phyloP scores from a whole-genome alignment of 1,284 basidiomycete genomes.

The Ustilago vetiveriae region DNA sequence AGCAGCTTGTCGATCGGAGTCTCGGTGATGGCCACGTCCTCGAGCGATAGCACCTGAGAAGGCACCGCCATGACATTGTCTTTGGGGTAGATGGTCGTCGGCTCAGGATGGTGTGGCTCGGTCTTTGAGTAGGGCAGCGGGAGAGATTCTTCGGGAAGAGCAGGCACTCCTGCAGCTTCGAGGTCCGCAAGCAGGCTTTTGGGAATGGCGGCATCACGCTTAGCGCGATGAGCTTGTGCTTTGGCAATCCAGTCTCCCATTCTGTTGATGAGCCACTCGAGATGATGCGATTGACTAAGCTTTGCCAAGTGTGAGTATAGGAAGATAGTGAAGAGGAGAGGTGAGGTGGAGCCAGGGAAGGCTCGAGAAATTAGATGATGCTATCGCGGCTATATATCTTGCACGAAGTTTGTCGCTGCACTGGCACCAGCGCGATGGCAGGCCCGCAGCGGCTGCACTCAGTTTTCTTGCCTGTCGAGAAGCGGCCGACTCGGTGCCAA shows the following conservation, averaged over 20 bases:
- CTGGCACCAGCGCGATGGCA: neutral
- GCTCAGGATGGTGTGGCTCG: conserved; percentile 25
- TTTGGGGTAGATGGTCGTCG: conserved; percentile 29
- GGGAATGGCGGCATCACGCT: conserved; percentile 39
- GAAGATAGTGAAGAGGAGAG: neutral
- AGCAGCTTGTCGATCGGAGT: conserved; percentile 34
- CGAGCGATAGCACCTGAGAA: conserved; percentile 23
- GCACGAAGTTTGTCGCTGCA: neutral
- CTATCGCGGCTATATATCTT: conserved; percentile 14
- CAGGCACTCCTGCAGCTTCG: conserved; percentile 7
- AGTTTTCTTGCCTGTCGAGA: too few relatives aligned
- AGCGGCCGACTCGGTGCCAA: too few relatives aligned
- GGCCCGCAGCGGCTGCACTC: too few relatives aligned
- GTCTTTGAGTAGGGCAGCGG: conserved; percentile 27
- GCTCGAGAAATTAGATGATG: neutral
- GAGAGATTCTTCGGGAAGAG: conserved; percentile 30
- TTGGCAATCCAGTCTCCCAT: conserved; percentile 39
- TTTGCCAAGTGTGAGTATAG: neutral
- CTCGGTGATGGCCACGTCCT: conserved; percentile 43
- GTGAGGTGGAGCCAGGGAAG: neutral
- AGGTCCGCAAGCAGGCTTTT: conserved; percentile 23
- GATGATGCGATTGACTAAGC: neutral
- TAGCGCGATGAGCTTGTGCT: conserved; percentile 14
- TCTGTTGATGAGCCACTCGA: neutral
- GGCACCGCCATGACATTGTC: conserved; percentile 28